Percentiles rank a stretch among this genome's conserved stretches.
Conservation (phyloP, 1,284 basidiomycete species). For the Cryptococcus sp. region DNA sequence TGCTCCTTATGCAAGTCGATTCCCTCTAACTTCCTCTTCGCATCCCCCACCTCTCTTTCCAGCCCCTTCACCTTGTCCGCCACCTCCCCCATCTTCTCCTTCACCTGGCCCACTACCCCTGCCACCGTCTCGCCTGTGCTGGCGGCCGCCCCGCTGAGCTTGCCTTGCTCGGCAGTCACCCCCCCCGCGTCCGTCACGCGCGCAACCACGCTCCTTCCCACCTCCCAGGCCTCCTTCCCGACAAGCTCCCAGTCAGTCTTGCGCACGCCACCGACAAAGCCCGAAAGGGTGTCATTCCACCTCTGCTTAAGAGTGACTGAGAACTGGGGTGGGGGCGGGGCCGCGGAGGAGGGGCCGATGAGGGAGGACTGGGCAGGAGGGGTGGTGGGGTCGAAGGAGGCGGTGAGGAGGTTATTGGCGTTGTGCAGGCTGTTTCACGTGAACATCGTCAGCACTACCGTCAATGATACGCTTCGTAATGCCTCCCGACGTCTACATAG, state of each 20-base stretch:
- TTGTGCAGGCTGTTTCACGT: slow-evolving; percentile 19
- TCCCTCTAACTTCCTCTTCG: slow-evolving; percentile 5
- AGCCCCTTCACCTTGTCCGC: background rate
- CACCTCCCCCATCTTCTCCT: background rate
- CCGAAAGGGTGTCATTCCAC: slow-evolving; percentile 39
- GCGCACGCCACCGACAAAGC: slow-evolving; percentile 21
- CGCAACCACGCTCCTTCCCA: slow-evolving; percentile 11
- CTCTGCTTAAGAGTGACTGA: slow-evolving; percentile 26
- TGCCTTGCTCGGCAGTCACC: background rate
- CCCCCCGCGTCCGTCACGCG: background rate
- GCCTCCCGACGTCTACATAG: background rate
- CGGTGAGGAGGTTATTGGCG: slow-evolving; percentile 26
- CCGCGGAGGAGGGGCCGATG: slow-evolving; percentile 28
- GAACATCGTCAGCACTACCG: background rate
- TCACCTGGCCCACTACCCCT: slow-evolving; percentile 4
- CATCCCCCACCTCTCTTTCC: slow-evolving; percentile 1
- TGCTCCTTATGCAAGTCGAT: slow-evolving; percentile 6
- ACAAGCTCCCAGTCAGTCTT: slow-evolving; percentile 32
- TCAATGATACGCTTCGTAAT: background rate
- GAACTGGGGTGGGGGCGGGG: slow-evolving; percentile 24
- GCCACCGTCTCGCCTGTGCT: background rate
- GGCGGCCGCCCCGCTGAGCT: background rate
- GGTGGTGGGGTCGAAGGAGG: slow-evolving; percentile 28
- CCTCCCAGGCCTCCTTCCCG: slow-evolving; percentile 18
- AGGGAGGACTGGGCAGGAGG: slow-evolving; percentile 30